phyloP scores from a whole-genome alignment of 192 early-diverging fungal genomes.

The Coemansia sp. region DNA sequence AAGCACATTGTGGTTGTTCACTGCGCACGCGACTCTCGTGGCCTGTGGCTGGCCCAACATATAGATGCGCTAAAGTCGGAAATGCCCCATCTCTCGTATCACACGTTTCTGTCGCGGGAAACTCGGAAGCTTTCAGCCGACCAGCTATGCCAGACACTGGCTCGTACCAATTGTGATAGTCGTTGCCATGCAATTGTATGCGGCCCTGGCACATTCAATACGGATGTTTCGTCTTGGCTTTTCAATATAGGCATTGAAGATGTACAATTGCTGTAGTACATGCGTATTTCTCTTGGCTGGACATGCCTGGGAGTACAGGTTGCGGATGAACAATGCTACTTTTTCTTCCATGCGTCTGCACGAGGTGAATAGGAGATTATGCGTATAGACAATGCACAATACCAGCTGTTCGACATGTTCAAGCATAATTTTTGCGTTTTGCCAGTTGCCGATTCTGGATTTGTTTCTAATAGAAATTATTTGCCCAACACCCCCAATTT shows the following conservation, averaged over 20 bases:
- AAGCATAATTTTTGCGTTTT: too few species aligned
- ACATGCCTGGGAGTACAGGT: too few species aligned
- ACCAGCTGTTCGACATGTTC: too few species aligned
- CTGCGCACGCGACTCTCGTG: constrained; percentile 15
- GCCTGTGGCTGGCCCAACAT: constrained; percentile 19
- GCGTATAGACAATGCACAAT: not conserved
- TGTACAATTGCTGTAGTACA: constrained; percentile 20
- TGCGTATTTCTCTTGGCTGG: not conserved
- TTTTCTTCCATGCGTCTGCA: not conserved
- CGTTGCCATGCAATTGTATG: constrained; percentile 25
- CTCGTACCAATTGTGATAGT: not conserved
- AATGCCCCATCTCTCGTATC: constrained; percentile 20
- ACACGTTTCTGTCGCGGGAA: constrained; percentile 21
- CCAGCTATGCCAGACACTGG: not conserved
- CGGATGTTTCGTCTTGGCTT: constrained; percentile 24
- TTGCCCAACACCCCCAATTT: not conserved
- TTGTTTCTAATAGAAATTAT: not conserved
- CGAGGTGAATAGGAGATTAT: not conserved
- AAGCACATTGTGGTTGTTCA: constrained; percentile 24
- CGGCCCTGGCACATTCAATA: constrained; percentile 38
- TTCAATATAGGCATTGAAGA: constrained; percentile 6
- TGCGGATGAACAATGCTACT: not conserved
- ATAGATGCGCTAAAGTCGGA: constrained; percentile 8
- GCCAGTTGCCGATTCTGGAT: too few species aligned
- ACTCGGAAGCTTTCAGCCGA: not conserved